A percentile compares a stretch with the other conserved stretches of the same genome.
Conservation (phyloP, 129 eudicot species). For the Scalesia atractyloides region DNA sequence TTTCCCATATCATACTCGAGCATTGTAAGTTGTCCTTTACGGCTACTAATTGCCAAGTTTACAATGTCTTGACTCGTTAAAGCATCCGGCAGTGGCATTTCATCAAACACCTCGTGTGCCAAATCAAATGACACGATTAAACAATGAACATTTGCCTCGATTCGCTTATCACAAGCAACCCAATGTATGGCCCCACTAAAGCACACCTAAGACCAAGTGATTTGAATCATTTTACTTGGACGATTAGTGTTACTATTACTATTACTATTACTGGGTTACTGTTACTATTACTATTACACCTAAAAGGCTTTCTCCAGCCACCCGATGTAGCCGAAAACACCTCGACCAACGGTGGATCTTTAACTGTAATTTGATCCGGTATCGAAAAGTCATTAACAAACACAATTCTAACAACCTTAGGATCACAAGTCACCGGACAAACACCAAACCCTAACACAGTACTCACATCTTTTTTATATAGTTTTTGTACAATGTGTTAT, state of each 20-base stretch:
- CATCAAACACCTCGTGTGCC: conserved; percentile 43
- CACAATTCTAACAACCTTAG: conserved; percentile 50
- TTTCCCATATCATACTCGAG: conserved; percentile 34
- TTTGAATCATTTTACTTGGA: conserved; percentile 22
- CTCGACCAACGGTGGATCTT: conserved; percentile 33
- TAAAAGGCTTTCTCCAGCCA: conserved; percentile 39
- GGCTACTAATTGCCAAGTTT: conserved; percentile 25
- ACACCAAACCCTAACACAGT: conserved; percentile 63
- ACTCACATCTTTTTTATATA: background rate
- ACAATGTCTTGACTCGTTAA: conserved; percentile 26
- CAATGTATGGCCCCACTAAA: conserved; percentile 52
- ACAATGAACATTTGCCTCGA: conserved; percentile 13
- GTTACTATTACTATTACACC: conserved; percentile 7
- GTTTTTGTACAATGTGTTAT: too few relatives aligned
- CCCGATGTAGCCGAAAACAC: conserved; percentile 40
- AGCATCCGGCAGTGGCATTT: conserved; percentile 41
- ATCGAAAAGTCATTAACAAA: conserved; percentile 20
- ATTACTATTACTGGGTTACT: too few relatives aligned
- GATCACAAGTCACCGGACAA: conserved; percentile 36
- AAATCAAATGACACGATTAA: conserved; percentile 47
- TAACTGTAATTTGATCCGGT: background rate
- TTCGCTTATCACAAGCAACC: conserved; percentile 40
- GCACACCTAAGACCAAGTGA: conserved; percentile 54
- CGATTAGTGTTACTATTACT: background rate
- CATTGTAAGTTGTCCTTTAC: conserved; percentile 39